phyloP scores from a whole-genome alignment of 306 rosid genomes.

The Chamaecrista fasciculata region DNA sequence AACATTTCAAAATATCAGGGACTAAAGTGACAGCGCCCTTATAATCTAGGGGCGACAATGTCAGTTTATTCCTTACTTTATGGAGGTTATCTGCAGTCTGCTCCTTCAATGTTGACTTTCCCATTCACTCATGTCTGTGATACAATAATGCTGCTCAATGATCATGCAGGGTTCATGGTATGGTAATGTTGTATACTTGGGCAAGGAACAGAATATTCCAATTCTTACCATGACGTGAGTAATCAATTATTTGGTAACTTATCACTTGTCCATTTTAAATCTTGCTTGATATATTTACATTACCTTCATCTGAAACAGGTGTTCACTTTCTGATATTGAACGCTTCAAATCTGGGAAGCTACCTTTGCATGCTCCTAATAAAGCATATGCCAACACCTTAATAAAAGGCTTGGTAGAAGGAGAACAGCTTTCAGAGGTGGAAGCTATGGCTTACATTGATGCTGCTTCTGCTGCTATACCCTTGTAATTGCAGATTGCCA shows the following conservation, averaged over 20 bases:
- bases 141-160: neutral
- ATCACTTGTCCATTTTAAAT: neutral
- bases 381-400: conserved; percentile 53
- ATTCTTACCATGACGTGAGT: conserved; percentile 83
- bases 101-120: neutral
- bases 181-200: conserved; percentile 61
- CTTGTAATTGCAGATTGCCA: conserved; percentile 31
- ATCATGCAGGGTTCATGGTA: conserved; percentile 68
- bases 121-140: neutral
- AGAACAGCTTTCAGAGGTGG: conserved; percentile 60
- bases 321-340: conserved; percentile 27
- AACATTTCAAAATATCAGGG: no score
- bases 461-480: conserved; percentile 45
- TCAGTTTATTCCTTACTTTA: no score
- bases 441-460: conserved; percentile 59
- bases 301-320: conserved; percentile 43
- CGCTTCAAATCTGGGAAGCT: conserved; percentile 52
- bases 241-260: neutral
- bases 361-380: conserved; percentile 53
- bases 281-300: neutral
- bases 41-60: no score
- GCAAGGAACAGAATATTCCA: conserved; percentile 64
- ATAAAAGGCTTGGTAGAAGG: conserved; percentile 75
- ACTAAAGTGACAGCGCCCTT: no score
- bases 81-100: no score